Evolutionary conservation across 2,329 filamentous ascomycete genomes (phyloP), one percentile per base, ranked within the genome.

Genomic region (Aspergillus pseudotamarii): DNA sequence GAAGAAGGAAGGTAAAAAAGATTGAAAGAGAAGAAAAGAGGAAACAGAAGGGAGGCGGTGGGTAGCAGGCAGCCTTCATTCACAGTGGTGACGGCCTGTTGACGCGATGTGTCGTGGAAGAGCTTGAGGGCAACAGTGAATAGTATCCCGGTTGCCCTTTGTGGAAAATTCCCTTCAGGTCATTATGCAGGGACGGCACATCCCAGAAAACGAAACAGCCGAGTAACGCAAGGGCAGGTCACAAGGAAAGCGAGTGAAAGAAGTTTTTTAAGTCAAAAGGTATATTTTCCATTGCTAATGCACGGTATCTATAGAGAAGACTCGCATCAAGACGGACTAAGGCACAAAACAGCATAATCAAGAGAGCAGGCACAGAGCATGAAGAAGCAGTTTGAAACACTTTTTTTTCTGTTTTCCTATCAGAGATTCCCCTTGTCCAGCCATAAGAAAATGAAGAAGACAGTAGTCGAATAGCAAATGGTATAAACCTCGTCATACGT

Each of bases 401-500:
- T 58, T 48, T 58, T 58, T 43, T 43, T 43, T 51, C 8, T 60
- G 10, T 58, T 53, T 41, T 61, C 63, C 62, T 56, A 59, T 46
- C 55, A 60, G 41, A 53, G 41, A 46, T 48, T 46, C 62, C 62
- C 63, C 48, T 60, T 30, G 10, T 61, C 51, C 57, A 21, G 28
- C 59, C 62, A 30, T 43, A 54, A 62, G 32, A 46, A 53, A 60
- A 55, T 56, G 46, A 64, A 65, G 61, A 62, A 65, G 53, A 66
- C 34, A 23, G 45, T 26, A 64, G 60, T 63, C 64, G 60, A 65
- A 67, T 64, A 64, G 62, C 64, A 69, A 63, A 64, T 70, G 68
- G 69, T 71, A 70, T 71, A 69, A 66, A 67, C 64, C 64, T 70
- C 64, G 64, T 70, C 66, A 67, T 59, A 70, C 65, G 68, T 73